Percentiles rank a stretch among this genome's conserved stretches.
phyloP scores from a whole-genome alignment of 2,329 filamentous ascomycete genomes.

The Penicillium sp. region DNA sequence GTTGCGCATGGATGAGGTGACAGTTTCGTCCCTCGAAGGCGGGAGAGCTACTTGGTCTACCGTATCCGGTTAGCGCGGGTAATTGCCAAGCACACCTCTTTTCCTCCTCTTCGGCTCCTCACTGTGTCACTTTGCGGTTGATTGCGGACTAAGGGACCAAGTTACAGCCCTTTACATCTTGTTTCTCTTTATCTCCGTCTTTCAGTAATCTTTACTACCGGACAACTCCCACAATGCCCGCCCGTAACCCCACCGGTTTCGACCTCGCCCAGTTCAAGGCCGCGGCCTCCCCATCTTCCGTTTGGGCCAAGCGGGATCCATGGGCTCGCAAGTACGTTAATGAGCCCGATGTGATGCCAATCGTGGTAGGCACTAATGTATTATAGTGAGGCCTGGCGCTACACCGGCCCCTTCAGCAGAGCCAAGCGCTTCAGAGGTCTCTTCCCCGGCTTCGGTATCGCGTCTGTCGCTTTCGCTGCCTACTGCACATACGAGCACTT shows the following conservation, averaged over 20 bases:
- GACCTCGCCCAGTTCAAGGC: conserved; percentile 76
- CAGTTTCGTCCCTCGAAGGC: conserved; percentile 31
- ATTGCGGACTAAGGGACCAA: conserved; percentile 12
- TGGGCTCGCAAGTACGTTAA: conserved; percentile 59
- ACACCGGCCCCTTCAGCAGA: conserved; percentile 81
- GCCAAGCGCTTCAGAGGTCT: conserved; percentile 82
- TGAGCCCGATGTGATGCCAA: neutral
- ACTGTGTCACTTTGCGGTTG: conserved; percentile 9
- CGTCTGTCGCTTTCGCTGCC: conserved; percentile 80
- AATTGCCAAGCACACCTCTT: conserved; percentile 29
- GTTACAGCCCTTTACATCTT: conserved; percentile 3
- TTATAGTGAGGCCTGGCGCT: conserved; percentile 88
- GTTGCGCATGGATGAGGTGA: conserved; percentile 17
- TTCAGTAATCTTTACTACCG: conserved; percentile 10
- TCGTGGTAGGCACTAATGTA: conserved; percentile 19
- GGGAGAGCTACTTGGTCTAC: conserved; percentile 23
- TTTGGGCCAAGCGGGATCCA: conserved; percentile 54
- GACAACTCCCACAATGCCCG: conserved; percentile 47
- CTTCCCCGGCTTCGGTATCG: conserved; percentile 90
- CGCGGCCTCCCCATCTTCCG: conserved; percentile 60
- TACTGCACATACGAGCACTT: conserved; percentile 90
- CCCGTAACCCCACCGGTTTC: conserved; percentile 81
- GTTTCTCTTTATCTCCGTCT: conserved; percentile 10
- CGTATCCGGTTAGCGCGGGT: conserved; percentile 33
- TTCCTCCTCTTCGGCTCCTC: conserved; percentile 11